These are phyloP conservation scores for Ichthyophonus hoferi DNA, from an alignment of 208 protist species.

Conservation along the genomic window DNA sequence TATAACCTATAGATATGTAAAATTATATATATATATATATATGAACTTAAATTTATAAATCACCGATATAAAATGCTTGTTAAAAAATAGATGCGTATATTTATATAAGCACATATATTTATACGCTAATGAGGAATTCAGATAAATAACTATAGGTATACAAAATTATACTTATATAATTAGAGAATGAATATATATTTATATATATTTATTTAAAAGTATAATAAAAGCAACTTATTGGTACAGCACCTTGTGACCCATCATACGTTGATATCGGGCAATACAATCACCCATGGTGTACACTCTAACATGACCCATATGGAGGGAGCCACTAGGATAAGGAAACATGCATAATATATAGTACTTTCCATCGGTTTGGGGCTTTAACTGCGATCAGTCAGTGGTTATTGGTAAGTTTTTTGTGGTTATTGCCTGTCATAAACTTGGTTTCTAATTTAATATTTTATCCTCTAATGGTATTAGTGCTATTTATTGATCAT, in stretches of 20 bases:
- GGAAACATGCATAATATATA: conserved; percentile 73
- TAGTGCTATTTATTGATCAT: too few species aligned
- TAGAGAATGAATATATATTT: neutral
- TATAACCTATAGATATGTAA: neutral
- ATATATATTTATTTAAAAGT: neutral
- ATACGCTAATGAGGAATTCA: too few species aligned
- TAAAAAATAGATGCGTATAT: neutral
- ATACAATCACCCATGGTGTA: conserved; percentile 70
- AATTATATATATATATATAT: conserved; percentile 5
- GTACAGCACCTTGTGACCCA: conserved; percentile 51
- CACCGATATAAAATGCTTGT: neutral
- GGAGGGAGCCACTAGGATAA: conserved; percentile 67
- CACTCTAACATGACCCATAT: conserved; percentile 74
- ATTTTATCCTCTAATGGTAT: too few species aligned
- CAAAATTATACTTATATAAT: neutral
- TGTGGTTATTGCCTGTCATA: too few species aligned
- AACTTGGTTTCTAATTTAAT: too few species aligned
- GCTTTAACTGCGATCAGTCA: too few species aligned
- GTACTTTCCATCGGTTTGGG: too few species aligned
- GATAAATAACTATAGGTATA: too few species aligned
- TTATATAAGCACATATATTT: neutral
- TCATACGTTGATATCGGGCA: conserved; percentile 57
- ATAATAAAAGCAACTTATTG: too few species aligned
- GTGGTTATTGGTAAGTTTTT: too few species aligned
- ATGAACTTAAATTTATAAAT: neutral